Conservation (phyloP, 2,329 filamentous ascomycete species). For the Botrytis pseudocinerea region DNA sequence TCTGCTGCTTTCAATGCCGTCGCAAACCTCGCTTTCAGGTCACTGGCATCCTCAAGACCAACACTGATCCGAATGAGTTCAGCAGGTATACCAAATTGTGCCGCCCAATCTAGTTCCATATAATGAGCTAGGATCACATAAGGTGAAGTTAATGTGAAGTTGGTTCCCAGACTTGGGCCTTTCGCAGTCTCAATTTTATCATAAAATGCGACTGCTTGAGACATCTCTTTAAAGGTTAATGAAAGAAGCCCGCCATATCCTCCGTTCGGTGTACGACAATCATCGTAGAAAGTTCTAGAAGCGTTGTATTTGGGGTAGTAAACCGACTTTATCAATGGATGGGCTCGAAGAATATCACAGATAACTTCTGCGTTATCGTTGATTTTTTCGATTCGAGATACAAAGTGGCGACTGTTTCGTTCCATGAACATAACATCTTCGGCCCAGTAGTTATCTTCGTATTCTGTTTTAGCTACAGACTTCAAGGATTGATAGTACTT, state of each 20-base stretch:
- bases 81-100: conserved; percentile 75
- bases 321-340: conserved; percentile 68
- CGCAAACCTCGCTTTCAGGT: conserved; percentile 64
- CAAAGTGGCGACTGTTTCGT: conserved; percentile 91
- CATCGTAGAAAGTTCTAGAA: conserved; percentile 73
- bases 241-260: conserved; percentile 91
- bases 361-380: conserved; percentile 85
- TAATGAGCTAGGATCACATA: conserved; percentile 94
- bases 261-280: conserved; percentile 68
- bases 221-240: conserved; percentile 70
- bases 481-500: conserved; percentile 72
- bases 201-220: conserved; percentile 78
- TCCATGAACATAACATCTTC: conserved; percentile 96
- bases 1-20: conserved; percentile 65
- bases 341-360: conserved; percentile 66
- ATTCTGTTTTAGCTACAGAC: conserved; percentile 60
- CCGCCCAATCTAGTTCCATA: conserved; percentile 86
- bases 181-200: conserved; percentile 86
- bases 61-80: conserved; percentile 85
- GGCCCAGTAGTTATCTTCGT: conserved; percentile 90
- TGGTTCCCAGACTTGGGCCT: conserved; percentile 91
- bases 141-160: conserved; percentile 90
- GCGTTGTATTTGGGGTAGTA: conserved; percentile 84
- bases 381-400: conserved; percentile 76
- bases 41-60: conserved; percentile 75